phyloP scores from a whole-genome alignment of 2,329 filamentous ascomycete species.

The Cladorrhinum sp. region DNA sequence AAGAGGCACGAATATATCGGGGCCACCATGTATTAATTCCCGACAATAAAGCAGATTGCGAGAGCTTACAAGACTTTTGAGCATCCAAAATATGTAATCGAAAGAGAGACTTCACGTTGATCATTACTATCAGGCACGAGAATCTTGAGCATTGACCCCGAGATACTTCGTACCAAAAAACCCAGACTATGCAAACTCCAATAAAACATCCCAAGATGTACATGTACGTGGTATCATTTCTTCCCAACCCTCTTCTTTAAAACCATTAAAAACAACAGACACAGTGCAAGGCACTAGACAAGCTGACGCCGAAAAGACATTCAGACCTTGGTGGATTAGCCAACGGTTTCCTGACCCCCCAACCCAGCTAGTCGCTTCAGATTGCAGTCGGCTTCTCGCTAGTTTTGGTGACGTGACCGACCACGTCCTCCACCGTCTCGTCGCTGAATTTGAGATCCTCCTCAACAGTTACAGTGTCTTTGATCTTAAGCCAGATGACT shows the following conservation, averaged over 20 bases:
- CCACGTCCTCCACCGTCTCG: conserved; percentile 72
- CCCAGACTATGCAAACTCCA: not conserved
- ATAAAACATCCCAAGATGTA: not conserved
- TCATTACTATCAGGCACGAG: too few relatives aligned
- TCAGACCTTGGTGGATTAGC: not conserved
- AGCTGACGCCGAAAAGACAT: too few relatives aligned
- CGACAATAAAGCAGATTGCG: too few relatives aligned
- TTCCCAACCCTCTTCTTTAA: not conserved
- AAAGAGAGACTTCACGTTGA: too few relatives aligned
- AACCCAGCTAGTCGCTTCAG: too few relatives aligned
- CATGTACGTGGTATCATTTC: not conserved
- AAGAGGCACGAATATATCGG: not conserved
- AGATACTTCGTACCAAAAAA: too few relatives aligned
- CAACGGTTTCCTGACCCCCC: not conserved
- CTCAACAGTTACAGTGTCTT: conserved; percentile 76
- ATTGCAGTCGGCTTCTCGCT: not conserved
- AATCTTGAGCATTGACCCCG: too few relatives aligned
- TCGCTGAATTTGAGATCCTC: conserved; percentile 83
- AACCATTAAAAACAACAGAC: not conserved
- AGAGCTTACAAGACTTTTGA: too few relatives aligned
- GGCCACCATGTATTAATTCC: too few relatives aligned
- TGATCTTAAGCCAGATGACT: conserved; percentile 74
- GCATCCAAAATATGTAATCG: too few relatives aligned
- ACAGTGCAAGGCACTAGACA: not conserved
- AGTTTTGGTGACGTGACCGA: conserved; percentile 7